A percentile compares a stretch with the other conserved stretches of the same genome.
Evolutionary conservation across 2,329 filamentous ascomycete species (phyloP).

Genomic region (Orbilia oligospora): DNA sequence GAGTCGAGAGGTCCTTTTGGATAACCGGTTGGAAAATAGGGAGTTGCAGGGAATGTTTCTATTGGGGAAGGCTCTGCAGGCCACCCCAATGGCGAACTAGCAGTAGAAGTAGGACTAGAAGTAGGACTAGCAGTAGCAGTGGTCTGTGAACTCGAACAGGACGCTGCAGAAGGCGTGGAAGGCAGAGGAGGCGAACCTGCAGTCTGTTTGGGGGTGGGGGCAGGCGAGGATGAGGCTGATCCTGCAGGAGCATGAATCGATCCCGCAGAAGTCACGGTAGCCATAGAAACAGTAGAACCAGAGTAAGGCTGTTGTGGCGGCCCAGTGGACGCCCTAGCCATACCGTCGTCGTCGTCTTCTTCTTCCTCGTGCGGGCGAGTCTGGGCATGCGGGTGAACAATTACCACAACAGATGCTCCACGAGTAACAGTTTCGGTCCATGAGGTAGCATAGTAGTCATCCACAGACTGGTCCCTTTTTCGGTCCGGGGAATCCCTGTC

Average conservation of each 20-base stretch:
- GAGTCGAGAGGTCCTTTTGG: slow-evolving; percentile 41
- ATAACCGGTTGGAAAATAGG: neutral
- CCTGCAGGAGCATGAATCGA: slow-evolving; percentile 12
- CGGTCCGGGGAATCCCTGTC: slow-evolving; percentile 34
- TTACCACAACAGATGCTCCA: slow-evolving; percentile 16
- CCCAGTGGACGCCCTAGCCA: slow-evolving; percentile 4
- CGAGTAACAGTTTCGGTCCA: slow-evolving; percentile 34
- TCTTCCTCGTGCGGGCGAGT: slow-evolving; percentile 13
- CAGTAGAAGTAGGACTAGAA: neutral
- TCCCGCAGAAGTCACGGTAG: neutral
- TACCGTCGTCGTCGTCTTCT: slow-evolving; percentile 9
- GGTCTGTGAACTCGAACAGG: too few species aligned
- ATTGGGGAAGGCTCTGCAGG: slow-evolving; percentile 19
- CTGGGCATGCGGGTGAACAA: slow-evolving; percentile 42
- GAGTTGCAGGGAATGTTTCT: neutral
- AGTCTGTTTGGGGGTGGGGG: slow-evolving; percentile 11
- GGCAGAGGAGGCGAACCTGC: slow-evolving; percentile 8
- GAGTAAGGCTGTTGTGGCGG: slow-evolving; percentile 1
- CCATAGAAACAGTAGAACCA: slow-evolving; percentile 9
- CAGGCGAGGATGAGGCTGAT: slow-evolving; percentile 21
- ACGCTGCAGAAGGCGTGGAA: neutral
- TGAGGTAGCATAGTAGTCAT: slow-evolving; percentile 23
- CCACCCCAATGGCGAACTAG: slow-evolving; percentile 5
- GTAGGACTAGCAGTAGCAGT: slow-evolving; percentile 1
- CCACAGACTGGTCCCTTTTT: slow-evolving; percentile 19